Conservation (phyloP, 345 rosid genomes). For the Schrenkiella parvula region DNA sequence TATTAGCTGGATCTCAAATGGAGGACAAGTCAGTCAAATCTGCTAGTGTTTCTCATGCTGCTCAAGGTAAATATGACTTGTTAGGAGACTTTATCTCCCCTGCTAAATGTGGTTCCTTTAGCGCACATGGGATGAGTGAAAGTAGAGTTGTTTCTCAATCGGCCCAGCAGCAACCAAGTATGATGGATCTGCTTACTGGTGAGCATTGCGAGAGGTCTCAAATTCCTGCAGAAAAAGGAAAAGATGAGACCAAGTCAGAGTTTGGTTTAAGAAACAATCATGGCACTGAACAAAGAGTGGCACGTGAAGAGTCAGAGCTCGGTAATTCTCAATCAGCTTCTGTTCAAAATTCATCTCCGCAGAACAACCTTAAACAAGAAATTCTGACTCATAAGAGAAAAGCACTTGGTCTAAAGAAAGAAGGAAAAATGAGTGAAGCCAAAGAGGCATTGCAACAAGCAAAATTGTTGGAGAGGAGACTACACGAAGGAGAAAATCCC, state of each 20-base stretch:
- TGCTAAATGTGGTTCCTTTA: slow-evolving; percentile 26
- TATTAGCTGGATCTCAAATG: slow-evolving; percentile 22
- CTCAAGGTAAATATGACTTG: slow-evolving; percentile 21
- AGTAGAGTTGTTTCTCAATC: slow-evolving; percentile 27
- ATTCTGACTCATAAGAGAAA: slow-evolving; percentile 68
- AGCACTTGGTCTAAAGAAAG: slow-evolving; percentile 75
- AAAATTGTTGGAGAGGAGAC: slow-evolving; percentile 66
- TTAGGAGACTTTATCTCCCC: slow-evolving; percentile 32
- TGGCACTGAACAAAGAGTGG: slow-evolving; percentile 9
- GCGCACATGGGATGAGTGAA: slow-evolving; percentile 8
- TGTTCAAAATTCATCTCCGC: slow-evolving; percentile 30
- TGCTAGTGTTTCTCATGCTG: slow-evolving; percentile 12
- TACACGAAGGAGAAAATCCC: slow-evolving; percentile 33
- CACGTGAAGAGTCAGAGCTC: slow-evolving; percentile 20
- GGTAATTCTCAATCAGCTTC: slow-evolving; percentile 24
- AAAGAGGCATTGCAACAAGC: slow-evolving; percentile 75
- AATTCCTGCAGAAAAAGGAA: slow-evolving; percentile 30
- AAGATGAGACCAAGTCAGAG: slow-evolving; percentile 26
- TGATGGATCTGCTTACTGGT: slow-evolving; percentile 49
- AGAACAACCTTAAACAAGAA: slow-evolving; percentile 48
- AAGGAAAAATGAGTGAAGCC: slow-evolving; percentile 81
- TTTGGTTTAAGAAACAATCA: slow-evolving; percentile 7
- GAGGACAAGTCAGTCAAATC: background rate
- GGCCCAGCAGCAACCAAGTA: slow-evolving; percentile 24
- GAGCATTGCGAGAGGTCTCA: slow-evolving; percentile 30